These are phyloP conservation scores for Mycena vulgaris DNA, from an alignment of 768 basidiomycete species.

Conservation along the genomic window DNA sequence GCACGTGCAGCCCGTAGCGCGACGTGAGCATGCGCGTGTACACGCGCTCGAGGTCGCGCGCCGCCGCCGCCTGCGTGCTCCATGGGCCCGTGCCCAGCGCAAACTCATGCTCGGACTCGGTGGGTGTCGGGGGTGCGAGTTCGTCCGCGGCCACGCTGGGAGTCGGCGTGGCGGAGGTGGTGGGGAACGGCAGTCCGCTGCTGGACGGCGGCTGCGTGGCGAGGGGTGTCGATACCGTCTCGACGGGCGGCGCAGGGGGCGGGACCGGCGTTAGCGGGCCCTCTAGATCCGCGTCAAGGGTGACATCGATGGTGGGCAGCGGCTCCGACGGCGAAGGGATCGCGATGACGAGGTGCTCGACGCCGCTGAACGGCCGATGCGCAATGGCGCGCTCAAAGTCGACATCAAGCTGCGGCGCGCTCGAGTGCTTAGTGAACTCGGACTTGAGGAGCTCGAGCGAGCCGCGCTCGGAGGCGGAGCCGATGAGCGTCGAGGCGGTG, in stretches of 20 bases:
- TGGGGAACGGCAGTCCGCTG: background rate
- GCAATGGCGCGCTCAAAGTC: constrained; percentile 22
- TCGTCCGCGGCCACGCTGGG: too few relatives aligned
- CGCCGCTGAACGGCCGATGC: constrained; percentile 35
- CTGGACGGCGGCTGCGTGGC: too few relatives aligned
- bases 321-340: constrained; percentile 31
- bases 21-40: constrained; percentile 58
- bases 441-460: constrained; percentile 29
- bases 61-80: constrained; percentile 13
- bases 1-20: constrained; percentile 53
- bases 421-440: background rate
- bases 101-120: constrained; percentile 30
- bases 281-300: constrained; percentile 8
- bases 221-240: too few relatives aligned
- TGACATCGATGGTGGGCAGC: constrained; percentile 25
- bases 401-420: background rate
- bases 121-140: constrained; percentile 40
- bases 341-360: constrained; percentile 37
- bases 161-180: background rate
- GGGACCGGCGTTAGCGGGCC: constrained; percentile 29
- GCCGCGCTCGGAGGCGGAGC: constrained; percentile 34
- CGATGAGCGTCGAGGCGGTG: constrained; percentile 36
- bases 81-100: constrained; percentile 20
- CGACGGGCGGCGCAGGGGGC: background rate
- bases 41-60: constrained; percentile 52